These are phyloP conservation scores for Podosphaera leucotricha DNA, from an alignment of 2,329 filamentous ascomycete species.

Conservation along the genomic window DNA sequence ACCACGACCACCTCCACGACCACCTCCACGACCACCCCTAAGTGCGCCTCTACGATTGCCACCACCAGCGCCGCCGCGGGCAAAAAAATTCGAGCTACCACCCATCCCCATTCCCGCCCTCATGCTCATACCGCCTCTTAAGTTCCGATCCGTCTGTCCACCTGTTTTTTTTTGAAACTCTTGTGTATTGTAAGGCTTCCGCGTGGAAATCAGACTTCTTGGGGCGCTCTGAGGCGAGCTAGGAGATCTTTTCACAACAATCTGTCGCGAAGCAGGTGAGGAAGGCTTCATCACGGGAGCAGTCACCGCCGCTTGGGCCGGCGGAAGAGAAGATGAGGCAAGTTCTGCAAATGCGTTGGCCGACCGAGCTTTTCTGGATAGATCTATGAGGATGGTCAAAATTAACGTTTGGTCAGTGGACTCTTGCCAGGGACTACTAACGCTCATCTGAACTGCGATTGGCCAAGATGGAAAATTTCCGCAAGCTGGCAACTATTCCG, in stretches of 20 bases:
- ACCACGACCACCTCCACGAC: constrained; percentile 4
- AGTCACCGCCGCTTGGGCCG: constrained; percentile 5
- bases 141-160: background rate
- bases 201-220: background rate
- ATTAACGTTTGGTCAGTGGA: background rate
- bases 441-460: constrained; percentile 8
- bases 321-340: constrained; percentile 9
- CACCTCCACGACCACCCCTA: constrained; percentile 6
- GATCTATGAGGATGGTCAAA: background rate
- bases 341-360: constrained; percentile 11
- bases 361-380: constrained; percentile 2
- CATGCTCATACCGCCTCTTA: constrained; percentile 15
- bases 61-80: constrained; percentile 2
- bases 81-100: too few species aligned
- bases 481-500: constrained; percentile 14
- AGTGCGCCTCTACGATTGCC: constrained; percentile 2
- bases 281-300: background rate
- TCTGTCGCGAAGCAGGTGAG: background rate
- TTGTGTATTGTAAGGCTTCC: background rate
- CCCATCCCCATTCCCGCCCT: constrained; percentile 13
- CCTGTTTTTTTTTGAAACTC: background rate
- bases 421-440: background rate
- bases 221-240: background rate
- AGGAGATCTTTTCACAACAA: background rate
- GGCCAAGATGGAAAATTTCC: constrained; percentile 14